Conservation (phyloP, 257 asterid genomes). For the Solanum microdontum region DNA sequence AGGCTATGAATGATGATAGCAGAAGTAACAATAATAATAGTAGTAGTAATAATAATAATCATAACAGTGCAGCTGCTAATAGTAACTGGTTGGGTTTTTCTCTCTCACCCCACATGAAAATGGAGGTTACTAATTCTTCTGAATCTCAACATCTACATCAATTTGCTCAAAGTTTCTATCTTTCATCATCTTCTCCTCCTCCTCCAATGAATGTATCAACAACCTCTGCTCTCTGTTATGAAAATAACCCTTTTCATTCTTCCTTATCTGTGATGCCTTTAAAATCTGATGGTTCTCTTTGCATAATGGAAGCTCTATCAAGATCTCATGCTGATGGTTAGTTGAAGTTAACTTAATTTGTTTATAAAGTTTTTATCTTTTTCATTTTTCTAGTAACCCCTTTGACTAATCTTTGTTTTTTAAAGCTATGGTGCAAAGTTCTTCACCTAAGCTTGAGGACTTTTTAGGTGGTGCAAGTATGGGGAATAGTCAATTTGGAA, state of each 20-base stretch:
- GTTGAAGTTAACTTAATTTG: not conserved
- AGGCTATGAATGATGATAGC: conserved; percentile 31
- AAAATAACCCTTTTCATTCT: conserved; percentile 31
- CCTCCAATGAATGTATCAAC: conserved; percentile 6
- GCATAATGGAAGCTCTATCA: conserved; percentile 70
- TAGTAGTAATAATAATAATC: not conserved
- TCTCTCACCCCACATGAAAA: conserved; percentile 67
- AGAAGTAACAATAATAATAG: not conserved
- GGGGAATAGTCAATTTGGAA: conserved; percentile 24
- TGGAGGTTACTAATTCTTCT: conserved; percentile 36
- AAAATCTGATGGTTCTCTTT: conserved; percentile 80
- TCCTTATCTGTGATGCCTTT: conserved; percentile 64
- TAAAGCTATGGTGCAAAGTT: conserved; percentile 26
- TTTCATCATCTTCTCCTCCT: conserved; percentile 15
- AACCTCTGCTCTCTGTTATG: conserved; percentile 16
- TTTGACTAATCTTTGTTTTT: not conserved
- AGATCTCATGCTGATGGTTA: conserved; percentile 51
- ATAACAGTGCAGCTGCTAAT: not conserved
- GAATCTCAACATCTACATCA: conserved; percentile 5
- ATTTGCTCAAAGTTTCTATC: conserved; percentile 24
- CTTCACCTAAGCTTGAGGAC: conserved; percentile 72
- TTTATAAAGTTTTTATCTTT: not conserved
- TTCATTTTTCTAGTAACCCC: not conserved
- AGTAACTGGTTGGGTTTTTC: conserved; percentile 74
- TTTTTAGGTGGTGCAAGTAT: conserved; percentile 63